Percentiles rank a stretch among this genome's conserved stretches.
These are phyloP conservation scores for Tritrichomonas musculus DNA, from an alignment of 208 protist genomes.

Conservation along the genomic window DNA sequence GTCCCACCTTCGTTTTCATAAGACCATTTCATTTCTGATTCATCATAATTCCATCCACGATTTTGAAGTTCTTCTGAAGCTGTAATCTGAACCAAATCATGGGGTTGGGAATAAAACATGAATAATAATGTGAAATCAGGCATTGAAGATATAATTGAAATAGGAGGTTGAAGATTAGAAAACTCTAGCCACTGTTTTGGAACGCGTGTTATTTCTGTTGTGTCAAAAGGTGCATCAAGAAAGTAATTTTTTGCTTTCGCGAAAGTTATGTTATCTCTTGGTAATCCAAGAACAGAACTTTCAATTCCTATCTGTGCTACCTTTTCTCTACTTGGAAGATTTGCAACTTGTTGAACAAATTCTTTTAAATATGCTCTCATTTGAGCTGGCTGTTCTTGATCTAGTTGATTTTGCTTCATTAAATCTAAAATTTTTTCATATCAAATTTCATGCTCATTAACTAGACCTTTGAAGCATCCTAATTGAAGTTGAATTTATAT, in stretches of 20 bases:
- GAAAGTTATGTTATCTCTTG: background rate
- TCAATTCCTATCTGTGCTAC: constrained; percentile 30
- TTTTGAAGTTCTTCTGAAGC: background rate
- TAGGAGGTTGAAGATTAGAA: background rate
- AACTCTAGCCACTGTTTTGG: constrained; percentile 12
- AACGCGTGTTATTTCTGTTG: background rate
- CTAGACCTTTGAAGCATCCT: too few species aligned
- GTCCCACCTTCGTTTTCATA: background rate
- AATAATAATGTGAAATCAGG: background rate
- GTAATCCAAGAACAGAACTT: background rate
- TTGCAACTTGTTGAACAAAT: background rate
- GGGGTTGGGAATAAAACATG: constrained; percentile 13
- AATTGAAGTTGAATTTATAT: too few species aligned
- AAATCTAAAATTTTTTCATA: too few species aligned
- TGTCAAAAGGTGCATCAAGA: background rate
- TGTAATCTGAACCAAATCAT: background rate
- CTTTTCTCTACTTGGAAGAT: background rate
- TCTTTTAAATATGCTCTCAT: background rate
- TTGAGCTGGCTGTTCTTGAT: background rate
- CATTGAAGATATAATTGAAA: background rate
- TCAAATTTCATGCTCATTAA: too few species aligned
- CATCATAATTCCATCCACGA: constrained; percentile 12
- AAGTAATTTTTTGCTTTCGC: background rate
- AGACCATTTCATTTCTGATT: background rate
- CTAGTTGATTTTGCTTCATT: background rate